Percentiles rank a stretch among this genome's conserved stretches.
These are phyloP conservation scores for Trichophyton verrucosum DNA, from an alignment of 2,329 filamentous ascomycete genomes.

Conservation along the genomic window DNA sequence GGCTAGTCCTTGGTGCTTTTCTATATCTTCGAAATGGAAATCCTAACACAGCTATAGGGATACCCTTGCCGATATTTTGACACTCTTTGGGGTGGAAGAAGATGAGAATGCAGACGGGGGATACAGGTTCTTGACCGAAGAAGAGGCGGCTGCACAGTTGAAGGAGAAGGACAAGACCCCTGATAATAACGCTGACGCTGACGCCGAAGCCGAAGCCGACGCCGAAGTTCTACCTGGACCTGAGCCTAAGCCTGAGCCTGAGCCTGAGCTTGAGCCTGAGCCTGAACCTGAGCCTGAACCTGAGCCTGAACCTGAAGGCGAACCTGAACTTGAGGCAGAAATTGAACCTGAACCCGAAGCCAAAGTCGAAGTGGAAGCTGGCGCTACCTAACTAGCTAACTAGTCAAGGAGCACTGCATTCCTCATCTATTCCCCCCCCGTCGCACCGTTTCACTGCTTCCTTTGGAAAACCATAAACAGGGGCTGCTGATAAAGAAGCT, in stretches of 20 bases:
- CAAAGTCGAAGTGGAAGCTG: no score
- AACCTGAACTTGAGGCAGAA: no score
- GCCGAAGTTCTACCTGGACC: no score
- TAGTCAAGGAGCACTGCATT: not conserved
- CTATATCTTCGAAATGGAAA: not conserved
- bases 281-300: no score
- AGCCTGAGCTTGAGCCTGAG: no score
- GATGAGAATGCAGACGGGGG: slow-evolving; percentile 7
- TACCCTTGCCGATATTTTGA: slow-evolving; percentile 7
- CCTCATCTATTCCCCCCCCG: not conserved
- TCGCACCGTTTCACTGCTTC: not conserved
- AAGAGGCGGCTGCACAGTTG: no score
- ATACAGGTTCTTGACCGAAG: not conserved
- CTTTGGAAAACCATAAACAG: not conserved
- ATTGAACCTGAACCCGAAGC: no score
- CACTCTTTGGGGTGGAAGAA: slow-evolving; percentile 8
- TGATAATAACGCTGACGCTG: no score
- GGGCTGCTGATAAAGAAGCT: not conserved
- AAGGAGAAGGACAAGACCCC: not conserved
- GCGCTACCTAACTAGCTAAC: no score
- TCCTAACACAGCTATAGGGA: slow-evolving; percentile 5
- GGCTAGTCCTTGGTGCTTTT: not conserved
- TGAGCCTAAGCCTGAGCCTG: no score
- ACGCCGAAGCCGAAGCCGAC: not conserved
- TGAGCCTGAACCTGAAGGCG: no score